Evolutionary conservation across 2,329 filamentous ascomycete species (phyloP), one percentile per base, ranked within the genome.

Genomic region (Neoarthrinium moseri): DNA sequence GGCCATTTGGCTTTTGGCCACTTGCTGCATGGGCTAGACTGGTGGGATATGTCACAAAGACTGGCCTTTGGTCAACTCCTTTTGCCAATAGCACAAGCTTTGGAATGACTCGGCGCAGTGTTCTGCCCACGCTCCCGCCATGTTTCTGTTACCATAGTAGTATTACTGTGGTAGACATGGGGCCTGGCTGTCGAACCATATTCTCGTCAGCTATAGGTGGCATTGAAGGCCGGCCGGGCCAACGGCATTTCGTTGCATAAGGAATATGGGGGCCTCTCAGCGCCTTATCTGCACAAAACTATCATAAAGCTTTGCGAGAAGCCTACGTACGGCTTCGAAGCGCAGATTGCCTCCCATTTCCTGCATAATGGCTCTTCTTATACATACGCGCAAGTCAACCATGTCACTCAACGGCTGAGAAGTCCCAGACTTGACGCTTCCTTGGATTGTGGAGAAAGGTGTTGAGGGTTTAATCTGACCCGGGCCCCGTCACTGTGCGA

Each of bases 1-100:
- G 41, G 48, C 48, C 45, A 47, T 46, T 33, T 39, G 36, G 37
- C 40, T 42, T 46, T 48, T 45, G 50, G 35, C 53, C 47, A 52
- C 45, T 56, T 46, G 52, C 37, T 39, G 32, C 38, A 18, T 47
- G 21, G 36, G 35, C n/a, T n/a, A n/a, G n/a, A n/a, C n/a, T 22
- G 35, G 35, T 38, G 35, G 24, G 43, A 18, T 26, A 35, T 42
- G 41, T 52, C 43, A 48, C 48, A 46, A 51, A 29, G 41, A 47
- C 42, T n/a, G n/a, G n/a, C n/a, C n/a, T n/a, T n/a, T n/a, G n/a
- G n/a, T n/a, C n/a, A n/a, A n/a, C n/a, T n/a, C n/a, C n/a, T n/a
- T n/a, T n/a, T n/a, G n/a, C n/a, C n/a, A n/a, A n/a, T n/a, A n/a
- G n/a, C n/a, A n/a, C n/a, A n/a, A n/a, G n/a, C n/a, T n/a, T n/a